Conservation (phyloP, 2,329 filamentous ascomycete genomes). For the Trichoderma asperellum region DNA sequence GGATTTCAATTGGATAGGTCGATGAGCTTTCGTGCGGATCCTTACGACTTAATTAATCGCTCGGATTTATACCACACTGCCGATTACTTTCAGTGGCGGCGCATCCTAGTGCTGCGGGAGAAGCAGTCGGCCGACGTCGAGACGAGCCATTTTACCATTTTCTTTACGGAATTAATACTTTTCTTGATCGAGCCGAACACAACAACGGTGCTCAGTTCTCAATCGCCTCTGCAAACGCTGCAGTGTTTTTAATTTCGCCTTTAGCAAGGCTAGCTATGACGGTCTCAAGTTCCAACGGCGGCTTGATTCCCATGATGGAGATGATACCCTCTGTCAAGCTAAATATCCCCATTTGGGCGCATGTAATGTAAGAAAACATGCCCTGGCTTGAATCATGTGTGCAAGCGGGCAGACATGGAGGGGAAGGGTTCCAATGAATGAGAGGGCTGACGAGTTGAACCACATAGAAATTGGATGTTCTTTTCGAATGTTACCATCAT, state of each 20-base stretch:
- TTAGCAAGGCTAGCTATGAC: slow-evolving; percentile 9
- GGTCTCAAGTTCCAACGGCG: neutral
- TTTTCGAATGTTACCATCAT: slow-evolving; percentile 84
- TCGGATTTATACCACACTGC: neutral
- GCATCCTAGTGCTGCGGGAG: neutral
- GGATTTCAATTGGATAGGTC: neutral
- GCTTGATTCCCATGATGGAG: slow-evolving; percentile 23
- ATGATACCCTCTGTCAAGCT: neutral
- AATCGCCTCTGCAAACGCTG: neutral
- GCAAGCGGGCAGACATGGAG: neutral
- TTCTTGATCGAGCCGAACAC: neutral
- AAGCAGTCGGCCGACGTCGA: neutral
- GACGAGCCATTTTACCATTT: neutral
- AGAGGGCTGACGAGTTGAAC: neutral
- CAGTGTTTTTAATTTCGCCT: neutral
- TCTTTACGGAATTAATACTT: neutral
- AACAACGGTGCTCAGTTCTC: neutral
- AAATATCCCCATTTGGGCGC: slow-evolving; percentile 13
- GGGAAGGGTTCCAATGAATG: neutral
- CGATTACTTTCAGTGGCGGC: neutral
- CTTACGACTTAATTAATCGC: neutral
- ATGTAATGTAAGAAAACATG: slow-evolving; percentile 21
- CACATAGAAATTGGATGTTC: slow-evolving; percentile 71
- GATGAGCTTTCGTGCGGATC: neutral
- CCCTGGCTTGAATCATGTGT: neutral